Percentiles rank a stretch among this genome's conserved stretches.
Conservation (phyloP, 176 grass and related monocot species). For the Zizania latifolia region DNA sequence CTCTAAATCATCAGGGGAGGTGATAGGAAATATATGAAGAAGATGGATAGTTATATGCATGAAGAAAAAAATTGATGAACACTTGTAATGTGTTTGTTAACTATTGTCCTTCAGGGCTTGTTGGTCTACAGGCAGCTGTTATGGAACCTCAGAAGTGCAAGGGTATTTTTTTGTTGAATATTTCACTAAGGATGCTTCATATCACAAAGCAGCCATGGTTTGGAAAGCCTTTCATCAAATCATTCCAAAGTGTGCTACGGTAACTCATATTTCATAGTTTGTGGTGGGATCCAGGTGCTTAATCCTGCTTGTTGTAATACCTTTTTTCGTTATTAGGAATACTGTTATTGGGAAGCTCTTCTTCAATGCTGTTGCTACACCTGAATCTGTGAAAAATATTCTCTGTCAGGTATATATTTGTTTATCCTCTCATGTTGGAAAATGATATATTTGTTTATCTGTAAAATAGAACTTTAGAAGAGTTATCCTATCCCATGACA, state of each 20-base stretch:
- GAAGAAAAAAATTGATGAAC: neutral
- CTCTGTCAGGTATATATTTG: conserved; percentile 71
- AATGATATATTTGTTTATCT: neutral
- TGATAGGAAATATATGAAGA: neutral
- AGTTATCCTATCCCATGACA: neutral
- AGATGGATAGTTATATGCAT: neutral
- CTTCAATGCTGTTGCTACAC: conserved; percentile 83
- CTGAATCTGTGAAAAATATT: conserved; percentile 86
- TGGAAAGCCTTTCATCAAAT: conserved; percentile 83
- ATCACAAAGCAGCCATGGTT: conserved; percentile 96
- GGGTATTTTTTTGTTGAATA: conserved; percentile 81
- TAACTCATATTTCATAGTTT: conserved; percentile 22
- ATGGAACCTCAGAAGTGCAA: conserved; percentile 63
- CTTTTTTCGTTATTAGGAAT: conserved; percentile 53
- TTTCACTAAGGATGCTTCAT: conserved; percentile 96
- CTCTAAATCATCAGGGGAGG: neutral
- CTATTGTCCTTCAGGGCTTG: conserved; percentile 55
- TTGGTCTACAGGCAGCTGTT: conserved; percentile 81
- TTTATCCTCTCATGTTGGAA: neutral
- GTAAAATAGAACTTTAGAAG: neutral
- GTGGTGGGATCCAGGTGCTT: neutral
- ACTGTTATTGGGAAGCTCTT: conserved; percentile 84
- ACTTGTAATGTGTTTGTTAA: conserved; percentile 12
- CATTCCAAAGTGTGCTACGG: conserved; percentile 85
- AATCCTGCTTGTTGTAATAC: conserved; percentile 10